These are phyloP conservation scores for Sugiyamaella smithiae DNA, from an alignment of 805 yeast species.

Conservation along the genomic window DNA sequence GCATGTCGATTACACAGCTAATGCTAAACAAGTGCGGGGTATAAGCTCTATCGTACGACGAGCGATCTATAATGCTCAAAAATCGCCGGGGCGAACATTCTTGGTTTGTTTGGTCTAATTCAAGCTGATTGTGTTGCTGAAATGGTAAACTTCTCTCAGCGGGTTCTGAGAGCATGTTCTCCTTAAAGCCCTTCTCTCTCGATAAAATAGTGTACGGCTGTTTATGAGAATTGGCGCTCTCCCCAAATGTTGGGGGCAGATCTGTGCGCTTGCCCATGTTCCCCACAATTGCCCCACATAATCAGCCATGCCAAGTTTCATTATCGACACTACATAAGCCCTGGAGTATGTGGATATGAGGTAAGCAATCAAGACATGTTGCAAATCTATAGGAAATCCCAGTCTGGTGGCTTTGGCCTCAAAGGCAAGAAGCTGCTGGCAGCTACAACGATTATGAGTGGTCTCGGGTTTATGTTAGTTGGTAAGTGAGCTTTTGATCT, in stretches of 20 bases:
- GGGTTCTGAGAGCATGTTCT: too few relatives aligned
- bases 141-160: too few relatives aligned
- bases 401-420: not conserved
- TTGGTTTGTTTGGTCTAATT: too few relatives aligned
- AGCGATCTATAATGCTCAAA: too few relatives aligned
- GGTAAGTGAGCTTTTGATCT: not conserved
- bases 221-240: too few relatives aligned
- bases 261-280: not conserved
- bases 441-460: slow-evolving; percentile 2
- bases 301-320: not conserved
- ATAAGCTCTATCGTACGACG: too few relatives aligned
- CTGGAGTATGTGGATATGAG: not conserved
- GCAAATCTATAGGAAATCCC: not conserved
- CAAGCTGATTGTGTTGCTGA: too few relatives aligned
- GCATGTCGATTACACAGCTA: too few relatives aligned
- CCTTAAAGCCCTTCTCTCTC: too few relatives aligned
- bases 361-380: not conserved
- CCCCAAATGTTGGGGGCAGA: slow-evolving; percentile 1
- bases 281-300: not conserved
- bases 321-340: not conserved
- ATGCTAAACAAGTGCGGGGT: too few relatives aligned
- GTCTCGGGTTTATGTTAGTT: slow-evolving; percentile 43
- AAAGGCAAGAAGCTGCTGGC: not conserved
- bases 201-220: too few relatives aligned
- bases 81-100: too few relatives aligned